A percentile compares a stretch with the other conserved stretches of the same genome.
These are phyloP conservation scores for Globisporangium takayamanum DNA, from an alignment of 352 stramenopile species.

Conservation along the genomic window DNA sequence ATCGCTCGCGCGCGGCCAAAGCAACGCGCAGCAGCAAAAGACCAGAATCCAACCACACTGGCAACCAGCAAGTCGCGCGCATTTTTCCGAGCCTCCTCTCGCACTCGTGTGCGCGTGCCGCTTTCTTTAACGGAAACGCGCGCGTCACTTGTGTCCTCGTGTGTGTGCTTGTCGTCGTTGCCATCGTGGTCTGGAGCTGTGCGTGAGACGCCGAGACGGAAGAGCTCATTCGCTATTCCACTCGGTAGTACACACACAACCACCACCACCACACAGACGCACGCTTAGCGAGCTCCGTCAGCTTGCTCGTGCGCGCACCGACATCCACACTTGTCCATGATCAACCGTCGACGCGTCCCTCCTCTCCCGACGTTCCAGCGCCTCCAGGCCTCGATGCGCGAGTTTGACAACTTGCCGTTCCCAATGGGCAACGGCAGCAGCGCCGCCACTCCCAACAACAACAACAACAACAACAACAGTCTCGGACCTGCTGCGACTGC, in stretches of 20 bases:
- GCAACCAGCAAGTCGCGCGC: no score
- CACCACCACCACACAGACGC: neutral
- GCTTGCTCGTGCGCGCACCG: no score
- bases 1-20: no score
- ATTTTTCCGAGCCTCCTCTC: no score
- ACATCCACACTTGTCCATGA: slow-evolving; percentile 24
- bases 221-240: slow-evolving; percentile 6
- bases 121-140: slow-evolving; percentile 9
- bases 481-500: neutral
- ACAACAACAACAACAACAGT: slow-evolving; percentile 9
- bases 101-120: neutral
- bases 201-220: slow-evolving; percentile 3
- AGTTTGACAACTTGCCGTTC: slow-evolving; percentile 28
- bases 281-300: neutral
- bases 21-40: no score
- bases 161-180: neutral
- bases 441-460: slow-evolving; percentile 8
- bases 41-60: no score
- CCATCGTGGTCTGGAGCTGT: no score
- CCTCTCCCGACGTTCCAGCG: slow-evolving; percentile 41
- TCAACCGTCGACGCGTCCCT: slow-evolving; percentile 26
- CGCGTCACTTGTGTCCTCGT: slow-evolving; percentile 1
- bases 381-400: slow-evolving; percentile 40
- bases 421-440: slow-evolving; percentile 12
- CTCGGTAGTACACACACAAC: neutral